A percentile compares a stretch with the other conserved stretches of the same genome.
These are phyloP conservation scores for Croton setiger DNA, from an alignment of 441 rosid species.

Conservation along the genomic window DNA sequence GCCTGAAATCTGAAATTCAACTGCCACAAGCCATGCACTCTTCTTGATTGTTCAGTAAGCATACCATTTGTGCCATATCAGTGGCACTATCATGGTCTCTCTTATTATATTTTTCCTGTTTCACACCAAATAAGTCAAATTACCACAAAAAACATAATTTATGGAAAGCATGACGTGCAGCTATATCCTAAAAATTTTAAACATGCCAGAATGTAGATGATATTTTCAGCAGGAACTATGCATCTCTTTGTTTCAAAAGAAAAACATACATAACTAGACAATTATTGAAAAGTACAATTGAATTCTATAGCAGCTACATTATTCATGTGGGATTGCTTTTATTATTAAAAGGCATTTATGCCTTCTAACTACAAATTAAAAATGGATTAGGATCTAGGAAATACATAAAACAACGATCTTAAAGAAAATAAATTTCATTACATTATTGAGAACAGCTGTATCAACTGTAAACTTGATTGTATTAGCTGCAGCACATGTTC, in stretches of 20 bases:
- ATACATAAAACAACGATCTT: background rate
- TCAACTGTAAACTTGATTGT: constrained; percentile 77
- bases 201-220: constrained; percentile 14
- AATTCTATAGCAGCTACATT: background rate
- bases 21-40: constrained; percentile 84
- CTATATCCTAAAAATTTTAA: background rate
- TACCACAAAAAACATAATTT: background rate
- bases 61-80: constrained; percentile 35
- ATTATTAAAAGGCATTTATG: background rate
- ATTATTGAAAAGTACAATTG: background rate
- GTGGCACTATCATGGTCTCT: background rate
- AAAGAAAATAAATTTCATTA: background rate
- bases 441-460: constrained; percentile 49
- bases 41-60: constrained; percentile 64
- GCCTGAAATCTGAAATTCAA: constrained; percentile 18
- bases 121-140: background rate
- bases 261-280: constrained; percentile 1
- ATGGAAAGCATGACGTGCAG: background rate
- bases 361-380: background rate
- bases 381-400: background rate
- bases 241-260: constrained; percentile 29
- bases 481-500: constrained; percentile 82
- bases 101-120: constrained; percentile 21
- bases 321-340: background rate
- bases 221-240: constrained; percentile 35